Evolutionary conservation across 176 grass and related monocot species (phyloP).

Genomic region (Melocanna baccifera): DNA sequence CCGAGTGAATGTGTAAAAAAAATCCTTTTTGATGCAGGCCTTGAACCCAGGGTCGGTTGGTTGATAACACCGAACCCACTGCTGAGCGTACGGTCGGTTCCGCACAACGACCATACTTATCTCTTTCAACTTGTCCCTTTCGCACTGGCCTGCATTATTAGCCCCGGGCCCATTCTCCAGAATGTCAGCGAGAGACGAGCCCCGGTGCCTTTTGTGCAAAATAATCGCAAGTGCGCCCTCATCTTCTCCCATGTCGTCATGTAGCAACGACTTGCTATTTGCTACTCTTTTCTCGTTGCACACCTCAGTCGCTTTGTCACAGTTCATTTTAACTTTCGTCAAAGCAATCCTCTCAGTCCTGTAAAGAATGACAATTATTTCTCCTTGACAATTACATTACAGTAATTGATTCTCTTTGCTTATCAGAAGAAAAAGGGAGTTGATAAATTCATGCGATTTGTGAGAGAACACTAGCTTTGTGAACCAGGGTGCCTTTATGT

Average conservation of each 20-base stretch:
- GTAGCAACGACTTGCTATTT: not conserved
- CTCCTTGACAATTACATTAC: not conserved
- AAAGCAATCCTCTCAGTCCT: not conserved
- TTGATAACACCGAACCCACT: too few relatives aligned
- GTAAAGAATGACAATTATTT: not conserved
- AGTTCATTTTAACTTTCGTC: not conserved
- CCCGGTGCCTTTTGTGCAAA: not conserved
- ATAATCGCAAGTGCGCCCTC: not conserved
- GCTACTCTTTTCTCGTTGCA: not conserved
- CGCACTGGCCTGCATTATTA: slow-evolving; percentile 31
- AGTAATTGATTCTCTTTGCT: not conserved
- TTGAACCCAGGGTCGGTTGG: too few relatives aligned
- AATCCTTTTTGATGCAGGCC: too few relatives aligned
- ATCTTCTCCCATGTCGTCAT: slow-evolving; percentile 32
- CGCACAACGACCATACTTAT: not conserved
- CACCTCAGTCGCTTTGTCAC: not conserved
- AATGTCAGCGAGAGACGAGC: not conserved
- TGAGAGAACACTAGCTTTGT: not conserved
- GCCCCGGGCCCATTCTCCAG: not conserved
- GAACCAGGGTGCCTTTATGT: not conserved
- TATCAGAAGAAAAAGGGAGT: too few relatives aligned
- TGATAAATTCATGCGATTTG: too few relatives aligned
- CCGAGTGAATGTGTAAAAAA: too few relatives aligned
- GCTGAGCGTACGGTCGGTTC: too few relatives aligned
- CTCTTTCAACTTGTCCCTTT: slow-evolving; percentile 15